phyloP scores from a whole-genome alignment of 495 filamentous ascomycete genomes.

The Penicillium macrosclerotiorum region DNA sequence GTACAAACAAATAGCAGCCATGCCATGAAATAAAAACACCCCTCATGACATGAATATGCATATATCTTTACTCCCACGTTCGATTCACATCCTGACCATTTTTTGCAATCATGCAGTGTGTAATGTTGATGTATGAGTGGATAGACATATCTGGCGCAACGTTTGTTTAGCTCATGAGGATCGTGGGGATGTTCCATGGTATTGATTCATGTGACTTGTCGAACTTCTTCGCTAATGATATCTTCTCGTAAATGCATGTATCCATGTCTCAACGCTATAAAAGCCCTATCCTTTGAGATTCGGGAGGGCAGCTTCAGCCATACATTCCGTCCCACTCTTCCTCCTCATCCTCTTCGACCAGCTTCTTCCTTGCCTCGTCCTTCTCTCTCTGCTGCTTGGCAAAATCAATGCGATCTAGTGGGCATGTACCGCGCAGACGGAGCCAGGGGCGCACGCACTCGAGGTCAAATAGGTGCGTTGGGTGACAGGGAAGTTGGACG shows the following conservation, averaged over 20 bases:
- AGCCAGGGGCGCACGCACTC: slow-evolving; percentile 96
- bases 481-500: slow-evolving; percentile 81
- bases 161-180: too few relatives aligned
- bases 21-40: too few relatives aligned
- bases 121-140: too few relatives aligned
- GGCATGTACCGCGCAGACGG: slow-evolving; percentile 82
- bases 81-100: too few relatives aligned
- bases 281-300: background rate
- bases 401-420: slow-evolving; percentile 78
- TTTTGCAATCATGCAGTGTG: too few relatives aligned
- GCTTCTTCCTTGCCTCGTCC: slow-evolving; percentile 50
- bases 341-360: slow-evolving; percentile 60
- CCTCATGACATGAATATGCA: too few relatives aligned
- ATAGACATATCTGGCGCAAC: too few relatives aligned
- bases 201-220: background rate
- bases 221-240: background rate
- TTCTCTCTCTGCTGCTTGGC: slow-evolving; percentile 69
- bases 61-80: too few relatives aligned
- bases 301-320: slow-evolving; percentile 39
- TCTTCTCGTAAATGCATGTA: slow-evolving; percentile 11
- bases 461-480: slow-evolving; percentile 80
- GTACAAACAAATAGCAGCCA: too few relatives aligned
- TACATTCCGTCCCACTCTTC: slow-evolving; percentile 76
- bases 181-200: too few relatives aligned
- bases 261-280: slow-evolving; percentile 1